These are phyloP conservation scores for Pluteus cervinus DNA, from an alignment of 768 basidiomycete species.

Conservation along the genomic window DNA sequence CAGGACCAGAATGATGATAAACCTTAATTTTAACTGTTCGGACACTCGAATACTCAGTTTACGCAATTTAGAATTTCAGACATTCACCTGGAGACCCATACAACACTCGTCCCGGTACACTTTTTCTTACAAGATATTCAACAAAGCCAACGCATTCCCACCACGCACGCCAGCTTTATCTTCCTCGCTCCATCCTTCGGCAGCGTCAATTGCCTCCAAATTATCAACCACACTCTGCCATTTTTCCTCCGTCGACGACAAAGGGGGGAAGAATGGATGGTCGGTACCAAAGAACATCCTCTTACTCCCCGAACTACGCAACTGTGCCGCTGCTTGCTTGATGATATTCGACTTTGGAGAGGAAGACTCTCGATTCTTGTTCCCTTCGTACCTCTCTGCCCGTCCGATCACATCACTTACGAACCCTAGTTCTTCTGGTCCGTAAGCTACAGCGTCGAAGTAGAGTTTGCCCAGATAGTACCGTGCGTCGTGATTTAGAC, in stretches of 20 bases:
- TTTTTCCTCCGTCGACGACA: slow-evolving; percentile 54
- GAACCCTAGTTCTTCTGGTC: slow-evolving; percentile 78
- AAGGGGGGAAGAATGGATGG: slow-evolving; percentile 88
- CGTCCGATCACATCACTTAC: slow-evolving; percentile 67
- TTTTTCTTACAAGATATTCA: slow-evolving; percentile 37
- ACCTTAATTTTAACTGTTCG: no score
- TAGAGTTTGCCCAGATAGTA: slow-evolving; percentile 78
- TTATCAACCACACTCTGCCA: slow-evolving; percentile 88
- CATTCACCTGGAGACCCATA: no score
- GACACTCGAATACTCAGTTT: no score
- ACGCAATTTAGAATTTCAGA: no score
- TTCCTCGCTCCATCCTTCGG: slow-evolving; percentile 51
- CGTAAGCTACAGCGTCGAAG: slow-evolving; percentile 87
- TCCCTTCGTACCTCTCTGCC: slow-evolving; percentile 43
- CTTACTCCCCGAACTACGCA: slow-evolving; percentile 44
- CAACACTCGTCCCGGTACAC: no score
- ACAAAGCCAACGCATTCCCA: slow-evolving; percentile 67
- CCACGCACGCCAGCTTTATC: slow-evolving; percentile 67
- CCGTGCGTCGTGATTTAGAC: slow-evolving; percentile 76
- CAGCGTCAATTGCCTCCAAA: slow-evolving; percentile 67
- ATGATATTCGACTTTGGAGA: no score
- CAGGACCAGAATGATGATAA: no score
- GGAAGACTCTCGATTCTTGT: no score
- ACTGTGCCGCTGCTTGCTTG: slow-evolving; percentile 21
- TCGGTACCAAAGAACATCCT: slow-evolving; percentile 81